These are phyloP conservation scores for Fomes fomentarius DNA, from an alignment of 1,284 basidiomycete genomes.

Conservation along the genomic window DNA sequence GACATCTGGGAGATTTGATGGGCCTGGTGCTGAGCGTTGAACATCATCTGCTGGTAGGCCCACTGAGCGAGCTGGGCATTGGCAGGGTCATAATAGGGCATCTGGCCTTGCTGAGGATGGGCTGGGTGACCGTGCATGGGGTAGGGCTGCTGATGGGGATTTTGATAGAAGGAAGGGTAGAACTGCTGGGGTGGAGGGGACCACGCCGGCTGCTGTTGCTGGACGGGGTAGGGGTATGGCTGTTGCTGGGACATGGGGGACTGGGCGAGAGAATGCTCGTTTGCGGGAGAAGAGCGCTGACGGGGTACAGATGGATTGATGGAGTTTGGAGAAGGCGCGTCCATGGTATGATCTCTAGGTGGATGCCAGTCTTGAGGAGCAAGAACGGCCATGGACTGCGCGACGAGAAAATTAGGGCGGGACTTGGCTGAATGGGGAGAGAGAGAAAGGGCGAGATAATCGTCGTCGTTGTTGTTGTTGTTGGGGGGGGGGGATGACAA, in stretches of 20 bases:
- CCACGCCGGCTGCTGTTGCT: conserved; percentile 57
- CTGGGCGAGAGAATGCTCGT: conserved; percentile 44
- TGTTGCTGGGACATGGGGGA: conserved; percentile 35
- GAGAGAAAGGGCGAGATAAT: conserved; percentile 7
- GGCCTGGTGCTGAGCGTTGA: conserved; percentile 61
- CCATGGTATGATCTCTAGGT: conserved; percentile 64
- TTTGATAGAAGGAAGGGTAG: conserved; percentile 76
- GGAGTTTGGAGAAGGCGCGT: conserved; percentile 47
- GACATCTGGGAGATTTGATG: conserved; percentile 45
- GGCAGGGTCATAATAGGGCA: conserved; percentile 70
- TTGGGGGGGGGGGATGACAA: conserved; percentile 11
- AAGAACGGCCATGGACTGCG: conserved; percentile 74
- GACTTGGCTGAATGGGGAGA: conserved; percentile 17
- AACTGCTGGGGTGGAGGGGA: conserved; percentile 66
- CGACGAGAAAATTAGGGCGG: conserved; percentile 21
- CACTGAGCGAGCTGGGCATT: conserved; percentile 81
- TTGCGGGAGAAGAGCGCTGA: conserved; percentile 59
- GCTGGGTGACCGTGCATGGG: conserved; percentile 46
- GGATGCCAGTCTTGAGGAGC: conserved; percentile 72
- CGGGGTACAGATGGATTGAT: conserved; percentile 43
- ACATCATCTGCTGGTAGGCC: conserved; percentile 89
- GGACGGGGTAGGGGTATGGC: conserved; percentile 45
- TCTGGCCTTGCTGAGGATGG: conserved; percentile 48
- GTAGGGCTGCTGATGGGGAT: conserved; percentile 58
- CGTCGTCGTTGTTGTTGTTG: conserved; percentile 4